A percentile compares a stretch with the other conserved stretches of the same genome.
phyloP scores from a whole-genome alignment of 495 filamentous ascomycete genomes.

The Lichenothelia convexa region DNA sequence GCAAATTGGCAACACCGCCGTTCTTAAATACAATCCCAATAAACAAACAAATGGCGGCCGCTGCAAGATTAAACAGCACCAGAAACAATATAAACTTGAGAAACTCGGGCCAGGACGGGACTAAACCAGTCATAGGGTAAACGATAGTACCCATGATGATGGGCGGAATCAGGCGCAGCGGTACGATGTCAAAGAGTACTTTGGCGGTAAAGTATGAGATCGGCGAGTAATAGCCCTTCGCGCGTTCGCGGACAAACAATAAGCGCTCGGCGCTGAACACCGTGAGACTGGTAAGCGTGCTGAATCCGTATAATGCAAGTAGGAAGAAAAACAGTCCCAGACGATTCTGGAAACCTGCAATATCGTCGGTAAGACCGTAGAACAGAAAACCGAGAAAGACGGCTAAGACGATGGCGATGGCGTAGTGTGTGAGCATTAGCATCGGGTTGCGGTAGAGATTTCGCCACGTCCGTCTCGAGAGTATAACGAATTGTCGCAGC shows the following conservation, averaged over 20 bases:
- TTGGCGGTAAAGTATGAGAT: slow-evolving; percentile 93
- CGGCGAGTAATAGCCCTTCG: slow-evolving; percentile 95
- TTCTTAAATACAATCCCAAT: slow-evolving; percentile 93
- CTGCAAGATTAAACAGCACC: slow-evolving; percentile 89
- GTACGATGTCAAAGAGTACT: slow-evolving; percentile 87
- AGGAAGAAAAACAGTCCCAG: slow-evolving; percentile 98
- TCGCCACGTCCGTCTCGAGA: slow-evolving; percentile 83
- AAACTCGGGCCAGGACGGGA: slow-evolving; percentile 67
- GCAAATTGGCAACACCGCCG: slow-evolving; percentile 78
- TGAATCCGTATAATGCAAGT: slow-evolving; percentile 89
- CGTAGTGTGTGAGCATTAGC: slow-evolving; percentile 97
- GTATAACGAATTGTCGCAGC: slow-evolving; percentile 64
- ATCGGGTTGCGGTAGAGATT: slow-evolving; percentile 97
- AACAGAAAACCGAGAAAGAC: slow-evolving; percentile 91
- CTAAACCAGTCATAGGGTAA: slow-evolving; percentile 96
- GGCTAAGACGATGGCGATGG: slow-evolving; percentile 88
- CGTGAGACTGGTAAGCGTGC: slow-evolving; percentile 78
- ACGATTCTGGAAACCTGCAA: slow-evolving; percentile 93
- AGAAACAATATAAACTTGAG: slow-evolving; percentile 80
- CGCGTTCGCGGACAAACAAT: slow-evolving; percentile 81
- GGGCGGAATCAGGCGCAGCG: slow-evolving; percentile 80
- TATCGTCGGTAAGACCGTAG: slow-evolving; percentile 88
- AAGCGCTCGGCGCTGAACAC: slow-evolving; percentile 89
- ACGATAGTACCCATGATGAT: slow-evolving; percentile 94
- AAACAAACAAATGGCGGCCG: slow-evolving; percentile 82